These are phyloP conservation scores for Pisolithus thermaeus DNA, from an alignment of 1,284 basidiomycete species.

Conservation along the genomic window DNA sequence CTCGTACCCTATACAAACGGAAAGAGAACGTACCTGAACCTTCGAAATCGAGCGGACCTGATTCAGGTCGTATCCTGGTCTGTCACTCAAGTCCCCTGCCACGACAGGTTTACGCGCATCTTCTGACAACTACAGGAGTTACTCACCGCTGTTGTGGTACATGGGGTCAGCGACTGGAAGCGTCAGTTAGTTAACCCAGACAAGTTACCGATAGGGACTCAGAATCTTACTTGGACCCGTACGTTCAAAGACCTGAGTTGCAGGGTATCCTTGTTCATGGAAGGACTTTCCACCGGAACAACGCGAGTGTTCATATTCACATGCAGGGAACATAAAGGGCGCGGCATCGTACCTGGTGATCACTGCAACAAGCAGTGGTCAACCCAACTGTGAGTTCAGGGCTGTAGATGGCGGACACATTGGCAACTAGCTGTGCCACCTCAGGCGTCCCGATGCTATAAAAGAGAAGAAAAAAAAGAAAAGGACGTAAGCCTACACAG, in stretches of 20 bases:
- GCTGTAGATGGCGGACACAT: conserved; percentile 70
- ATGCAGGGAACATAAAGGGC: neutral
- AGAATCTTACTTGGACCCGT: conserved; percentile 60
- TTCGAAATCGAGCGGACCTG: conserved; percentile 80
- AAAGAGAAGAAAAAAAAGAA: neutral
- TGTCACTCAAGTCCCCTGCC: conserved; percentile 67
- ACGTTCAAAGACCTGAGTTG: conserved; percentile 79
- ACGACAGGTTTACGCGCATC: neutral
- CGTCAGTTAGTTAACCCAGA: neutral
- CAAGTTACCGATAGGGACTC: neutral
- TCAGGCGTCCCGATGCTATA: conserved; percentile 72
- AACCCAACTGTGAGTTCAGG: conserved; percentile 79
- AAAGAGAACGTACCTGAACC: conserved; percentile 60
- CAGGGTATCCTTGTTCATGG: conserved; percentile 74
- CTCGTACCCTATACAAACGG: neutral
- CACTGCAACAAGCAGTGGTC: conserved; percentile 55
- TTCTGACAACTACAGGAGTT: neutral
- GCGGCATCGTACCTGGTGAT: conserved; percentile 58
- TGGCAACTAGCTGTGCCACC: conserved; percentile 68
- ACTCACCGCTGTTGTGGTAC: conserved; percentile 75
- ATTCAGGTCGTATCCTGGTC: conserved; percentile 74
- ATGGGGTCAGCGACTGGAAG: conserved; percentile 56
- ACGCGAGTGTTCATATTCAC: neutral
- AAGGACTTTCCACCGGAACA: conserved; percentile 51
- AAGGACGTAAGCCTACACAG: neutral